These are phyloP conservation scores for Geotrichum australiense DNA, from an alignment of 1,139 yeast species.

Conservation along the genomic window DNA sequence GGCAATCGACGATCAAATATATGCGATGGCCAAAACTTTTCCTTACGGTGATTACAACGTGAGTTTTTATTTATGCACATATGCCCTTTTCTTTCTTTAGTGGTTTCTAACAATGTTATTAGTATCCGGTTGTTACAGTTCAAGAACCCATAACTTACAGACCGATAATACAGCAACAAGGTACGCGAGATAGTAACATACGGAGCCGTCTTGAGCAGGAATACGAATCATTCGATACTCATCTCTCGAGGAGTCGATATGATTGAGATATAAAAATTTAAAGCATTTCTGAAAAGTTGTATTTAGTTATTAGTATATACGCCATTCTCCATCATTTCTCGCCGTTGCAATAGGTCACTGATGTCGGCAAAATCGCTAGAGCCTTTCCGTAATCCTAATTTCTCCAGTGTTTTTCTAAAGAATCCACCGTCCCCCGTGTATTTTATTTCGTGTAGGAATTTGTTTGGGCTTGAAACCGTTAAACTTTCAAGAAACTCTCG, in stretches of 20 bases:
- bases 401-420: not conserved
- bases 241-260: too few species aligned
- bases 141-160: conserved; percentile 37
- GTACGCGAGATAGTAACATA: conserved; percentile 15
- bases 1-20: conserved; percentile 39
- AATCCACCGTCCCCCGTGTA: not conserved
- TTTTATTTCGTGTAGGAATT: not conserved
- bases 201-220: conserved; percentile 14
- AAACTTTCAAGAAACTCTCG: conserved; percentile 14
- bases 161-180: conserved; percentile 24
- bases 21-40: conserved; percentile 38
- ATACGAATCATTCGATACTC: conserved; percentile 16
- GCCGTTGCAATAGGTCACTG: conserved; percentile 15
- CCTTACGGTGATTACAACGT: conserved; percentile 48
- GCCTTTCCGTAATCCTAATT: conserved; percentile 1
- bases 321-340: not conserved
- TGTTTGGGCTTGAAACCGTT: not conserved
- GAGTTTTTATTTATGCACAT: conserved; percentile 3
- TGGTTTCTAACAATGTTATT: not conserved
- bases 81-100: not conserved
- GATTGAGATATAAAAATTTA: too few species aligned
- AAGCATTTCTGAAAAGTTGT: too few species aligned
- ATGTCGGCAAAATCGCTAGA: not conserved
- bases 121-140: conserved; percentile 51
- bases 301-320: too few species aligned